Conservation (phyloP, 345 rosid genomes). For the Populus ilicifolia region DNA sequence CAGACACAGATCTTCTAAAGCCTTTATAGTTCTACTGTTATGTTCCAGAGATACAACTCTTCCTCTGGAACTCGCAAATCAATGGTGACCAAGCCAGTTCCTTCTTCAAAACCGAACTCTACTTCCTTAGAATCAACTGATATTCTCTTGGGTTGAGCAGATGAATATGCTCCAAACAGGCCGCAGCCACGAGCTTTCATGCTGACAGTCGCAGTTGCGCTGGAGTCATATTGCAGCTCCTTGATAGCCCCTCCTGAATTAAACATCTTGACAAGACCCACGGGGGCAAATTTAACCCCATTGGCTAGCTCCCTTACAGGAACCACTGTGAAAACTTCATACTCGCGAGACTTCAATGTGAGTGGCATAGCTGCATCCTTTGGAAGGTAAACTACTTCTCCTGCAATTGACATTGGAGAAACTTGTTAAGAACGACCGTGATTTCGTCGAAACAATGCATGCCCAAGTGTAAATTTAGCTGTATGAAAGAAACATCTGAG, state of each 20-base stretch:
- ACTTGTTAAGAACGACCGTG: background rate
- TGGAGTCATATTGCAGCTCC: constrained; percentile 34
- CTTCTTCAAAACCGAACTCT: constrained; percentile 37
- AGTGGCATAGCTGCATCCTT: constrained; percentile 50
- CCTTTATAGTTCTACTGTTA: constrained; percentile 15
- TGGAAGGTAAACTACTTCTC: constrained; percentile 56
- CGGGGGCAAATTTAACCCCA: constrained; percentile 42
- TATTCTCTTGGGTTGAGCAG: constrained; percentile 38
- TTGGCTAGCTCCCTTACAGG: constrained; percentile 43
- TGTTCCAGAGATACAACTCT: constrained; percentile 56
- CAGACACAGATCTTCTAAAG: background rate
- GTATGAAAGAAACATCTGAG: background rate
- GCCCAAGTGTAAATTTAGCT: background rate
- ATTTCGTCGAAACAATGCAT: background rate
- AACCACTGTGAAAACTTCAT: constrained; percentile 56
- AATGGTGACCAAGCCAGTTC: constrained; percentile 39
- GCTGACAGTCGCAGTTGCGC: constrained; percentile 7
- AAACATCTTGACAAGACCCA: constrained; percentile 55
- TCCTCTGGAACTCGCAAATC: constrained; percentile 35
- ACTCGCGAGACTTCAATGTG: constrained; percentile 49
- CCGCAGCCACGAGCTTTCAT: constrained; percentile 51
- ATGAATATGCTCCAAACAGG: constrained; percentile 46
- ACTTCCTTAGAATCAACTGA: constrained; percentile 33
- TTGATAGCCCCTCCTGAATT: constrained; percentile 59
- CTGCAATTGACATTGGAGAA: constrained; percentile 28